These are phyloP conservation scores for Luvunga scandens DNA, from an alignment of 345 rosid genomes.

Conservation along the genomic window DNA sequence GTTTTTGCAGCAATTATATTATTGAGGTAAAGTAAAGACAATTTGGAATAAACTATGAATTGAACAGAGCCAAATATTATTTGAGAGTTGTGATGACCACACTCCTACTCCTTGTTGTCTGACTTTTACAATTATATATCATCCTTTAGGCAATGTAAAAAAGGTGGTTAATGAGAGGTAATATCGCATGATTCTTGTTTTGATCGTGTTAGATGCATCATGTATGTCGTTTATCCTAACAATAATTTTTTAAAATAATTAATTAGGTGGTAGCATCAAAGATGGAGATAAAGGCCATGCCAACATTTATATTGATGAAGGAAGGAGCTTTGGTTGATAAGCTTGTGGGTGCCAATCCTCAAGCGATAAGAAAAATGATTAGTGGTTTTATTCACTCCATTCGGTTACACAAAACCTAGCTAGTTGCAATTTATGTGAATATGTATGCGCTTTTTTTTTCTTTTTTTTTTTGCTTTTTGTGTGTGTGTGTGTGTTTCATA, in stretches of 20 bases:
- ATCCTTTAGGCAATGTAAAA: neutral
- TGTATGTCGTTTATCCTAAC: neutral
- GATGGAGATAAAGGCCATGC: constrained; percentile 55
- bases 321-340: constrained; percentile 33
- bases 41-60: no score
- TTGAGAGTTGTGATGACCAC: no score
- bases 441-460: neutral
- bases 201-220: neutral
- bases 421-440: neutral
- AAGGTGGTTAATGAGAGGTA: neutral
- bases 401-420: neutral
- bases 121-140: no score
- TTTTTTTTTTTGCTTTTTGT: no score
- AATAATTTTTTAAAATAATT: no score
- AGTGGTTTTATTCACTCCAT: constrained; percentile 9
- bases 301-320: constrained; percentile 40
- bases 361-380: constrained; percentile 29
- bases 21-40: neutral
- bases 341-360: constrained; percentile 49
- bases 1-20: neutral
- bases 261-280: constrained; percentile 29
- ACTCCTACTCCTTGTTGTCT: no score
- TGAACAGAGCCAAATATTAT: no score
- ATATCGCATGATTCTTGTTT: neutral
- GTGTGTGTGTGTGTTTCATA: neutral